Conservation (phyloP, 2,329 filamentous ascomycete species). For the Pseudogymnoascus sp. region DNA sequence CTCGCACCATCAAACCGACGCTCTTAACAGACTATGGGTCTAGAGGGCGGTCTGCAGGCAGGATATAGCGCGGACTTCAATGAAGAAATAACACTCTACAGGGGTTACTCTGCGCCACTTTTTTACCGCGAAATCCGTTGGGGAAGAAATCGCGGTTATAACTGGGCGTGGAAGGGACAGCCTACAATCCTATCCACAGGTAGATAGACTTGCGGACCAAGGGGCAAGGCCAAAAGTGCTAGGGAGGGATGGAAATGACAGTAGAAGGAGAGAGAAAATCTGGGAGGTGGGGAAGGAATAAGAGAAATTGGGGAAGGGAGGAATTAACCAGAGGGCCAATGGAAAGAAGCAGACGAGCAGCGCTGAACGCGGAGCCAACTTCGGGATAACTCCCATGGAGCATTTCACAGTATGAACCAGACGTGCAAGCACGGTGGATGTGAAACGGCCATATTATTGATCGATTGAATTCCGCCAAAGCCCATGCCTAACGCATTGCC, state of each 20-base stretch:
- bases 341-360: conserved; percentile 8
- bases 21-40: conserved; percentile 50
- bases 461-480: conserved; percentile 28
- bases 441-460: conserved; percentile 61
- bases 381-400: conserved; percentile 69
- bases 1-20: conserved; percentile 77
- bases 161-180: conserved; percentile 49
- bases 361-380: conserved; percentile 32
- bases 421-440: conserved; percentile 35
- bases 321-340: background rate
- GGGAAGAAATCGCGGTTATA: conserved; percentile 76
- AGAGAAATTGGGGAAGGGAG: background rate
- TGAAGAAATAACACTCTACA: conserved; percentile 32
- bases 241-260: background rate
- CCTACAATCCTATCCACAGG: background rate
- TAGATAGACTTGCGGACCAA: background rate
- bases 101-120: conserved; percentile 73
- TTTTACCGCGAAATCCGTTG: conserved; percentile 86
- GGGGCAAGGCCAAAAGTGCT: background rate
- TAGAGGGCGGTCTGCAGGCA: conserved; percentile 72
- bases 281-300: background rate
- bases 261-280: background rate
- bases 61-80: conserved; percentile 42
- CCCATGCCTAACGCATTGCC: conserved; percentile 23
- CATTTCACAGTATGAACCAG: conserved; percentile 50